Conservation (phyloP, 2,329 filamentous ascomycete species). For the Emydomyces testavorans region DNA sequence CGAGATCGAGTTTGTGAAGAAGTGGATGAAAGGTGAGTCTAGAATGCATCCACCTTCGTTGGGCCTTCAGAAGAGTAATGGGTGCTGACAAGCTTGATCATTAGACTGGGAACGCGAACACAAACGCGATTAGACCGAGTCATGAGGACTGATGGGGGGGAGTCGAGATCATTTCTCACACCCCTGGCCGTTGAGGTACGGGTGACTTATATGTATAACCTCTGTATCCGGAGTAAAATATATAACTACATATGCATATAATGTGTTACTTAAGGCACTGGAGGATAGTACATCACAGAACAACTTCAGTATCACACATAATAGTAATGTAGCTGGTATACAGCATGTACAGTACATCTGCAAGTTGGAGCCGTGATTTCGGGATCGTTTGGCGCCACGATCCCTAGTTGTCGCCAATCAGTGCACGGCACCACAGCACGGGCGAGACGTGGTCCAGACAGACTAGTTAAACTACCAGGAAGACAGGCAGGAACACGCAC, state of each 20-base stretch:
- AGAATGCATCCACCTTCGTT: neutral
- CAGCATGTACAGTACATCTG: no score
- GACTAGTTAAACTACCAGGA: no score
- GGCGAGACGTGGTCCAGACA: neutral
- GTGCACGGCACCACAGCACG: neutral
- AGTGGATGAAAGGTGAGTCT: slow-evolving; percentile 37
- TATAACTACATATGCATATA: neutral
- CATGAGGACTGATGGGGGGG: neutral
- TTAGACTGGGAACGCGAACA: slow-evolving; percentile 6
- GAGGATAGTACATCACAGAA: neutral
- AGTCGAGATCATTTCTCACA: neutral
- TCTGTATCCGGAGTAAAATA: neutral
- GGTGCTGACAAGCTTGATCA: neutral
- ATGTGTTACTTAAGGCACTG: no score
- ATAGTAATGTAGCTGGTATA: no score
- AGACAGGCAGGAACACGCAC: neutral
- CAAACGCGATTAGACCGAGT: neutral
- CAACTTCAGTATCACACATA: no score
- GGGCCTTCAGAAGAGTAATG: neutral
- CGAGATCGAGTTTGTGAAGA: slow-evolving; percentile 38
- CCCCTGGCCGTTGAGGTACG: neutral
- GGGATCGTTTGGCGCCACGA: neutral
- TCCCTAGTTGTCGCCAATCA: neutral
- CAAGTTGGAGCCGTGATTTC: neutral
- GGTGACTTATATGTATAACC: neutral